phyloP scores from a whole-genome alignment of 768 basidiomycete species.

The Pleurotus citrinopileatus region DNA sequence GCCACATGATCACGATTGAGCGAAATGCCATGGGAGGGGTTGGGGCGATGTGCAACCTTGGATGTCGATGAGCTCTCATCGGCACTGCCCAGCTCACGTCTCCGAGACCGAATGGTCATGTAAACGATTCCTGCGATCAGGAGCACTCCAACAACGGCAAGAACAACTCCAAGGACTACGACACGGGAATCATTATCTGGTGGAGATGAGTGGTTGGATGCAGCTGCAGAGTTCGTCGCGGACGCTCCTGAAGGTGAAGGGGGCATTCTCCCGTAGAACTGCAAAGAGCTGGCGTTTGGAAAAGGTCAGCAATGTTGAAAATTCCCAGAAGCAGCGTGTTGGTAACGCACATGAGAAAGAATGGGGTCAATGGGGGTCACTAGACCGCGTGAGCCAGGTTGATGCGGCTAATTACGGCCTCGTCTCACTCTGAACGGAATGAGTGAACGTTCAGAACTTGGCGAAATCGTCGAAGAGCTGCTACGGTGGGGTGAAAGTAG shows the following conservation, averaged over 20 bases:
- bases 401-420: neutral
- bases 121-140: conserved; percentile 28
- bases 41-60: conserved; percentile 13
- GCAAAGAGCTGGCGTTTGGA: neutral
- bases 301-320: neutral
- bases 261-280: conserved; percentile 6
- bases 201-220: neutral
- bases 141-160: conserved; percentile 26
- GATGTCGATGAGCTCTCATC: conserved; percentile 4
- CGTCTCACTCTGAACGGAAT: neutral
- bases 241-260: conserved; percentile 2
- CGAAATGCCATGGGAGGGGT: conserved; percentile 28
- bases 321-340: neutral
- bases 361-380: neutral
- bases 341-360: conserved; percentile 8
- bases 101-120: conserved; percentile 30
- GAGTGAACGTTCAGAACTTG: conserved; percentile 9
- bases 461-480: neutral
- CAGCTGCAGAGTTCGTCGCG: neutral
- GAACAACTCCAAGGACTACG: conserved; percentile 26
- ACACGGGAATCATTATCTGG: conserved; percentile 25
- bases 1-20: conserved; percentile 34
- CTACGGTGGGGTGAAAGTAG: neutral
- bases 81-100: conserved; percentile 14
- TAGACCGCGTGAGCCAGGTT: conserved; percentile 5